Evolutionary conservation across 2,329 filamentous ascomycete species (phyloP), one percentile per base, ranked within the genome.

Genomic region (Coniochaeta hoffmannii): DNA sequence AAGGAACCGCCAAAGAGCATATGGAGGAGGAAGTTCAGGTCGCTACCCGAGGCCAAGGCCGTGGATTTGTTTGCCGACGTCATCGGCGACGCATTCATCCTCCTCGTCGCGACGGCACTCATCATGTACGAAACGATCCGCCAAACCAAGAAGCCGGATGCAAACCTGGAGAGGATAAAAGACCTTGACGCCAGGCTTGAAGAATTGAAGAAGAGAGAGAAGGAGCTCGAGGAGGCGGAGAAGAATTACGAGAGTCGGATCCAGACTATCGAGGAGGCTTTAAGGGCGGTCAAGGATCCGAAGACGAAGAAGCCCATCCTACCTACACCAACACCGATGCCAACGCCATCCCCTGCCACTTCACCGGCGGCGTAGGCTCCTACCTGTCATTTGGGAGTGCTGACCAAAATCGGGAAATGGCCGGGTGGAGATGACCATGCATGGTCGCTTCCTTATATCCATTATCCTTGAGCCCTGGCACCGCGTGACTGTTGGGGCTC

Each of bases 31-130:
- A 82, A 80, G 63, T 87, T 87, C 64, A 73, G 83, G 53, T 68
- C 82, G 7, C 70, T 87, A n/a, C 82, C 83, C 10, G 83, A 87
- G 64, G 74, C 68, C 15, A 87, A 86, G 68, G 83, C 83, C 9
- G 83, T 87, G 11, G 83, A 86, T 62, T 69, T 87, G 8, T 87
- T 87, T 62, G 84, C 83, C 41, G 83, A 87, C 63, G 83, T 87
- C 15, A 71, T 83, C 52, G 83, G 83, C 38, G 83, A 87, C 60
- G 71, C 73, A 15, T 87, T 87, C 64, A 86, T 87, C 57, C 73
- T 87, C 19, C 64, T 75, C 6, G 82, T 87, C 26, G 83, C 82
- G 7, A 71, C 74, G 14, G 75, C 68, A 19, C 66, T 87, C 52
- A 77, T 87, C 55, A 68, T 85, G 34, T 87, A 82, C 66, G 83